Conservation (phyloP, 768 basidiomycete species). For the Boletus sensibilis region DNA sequence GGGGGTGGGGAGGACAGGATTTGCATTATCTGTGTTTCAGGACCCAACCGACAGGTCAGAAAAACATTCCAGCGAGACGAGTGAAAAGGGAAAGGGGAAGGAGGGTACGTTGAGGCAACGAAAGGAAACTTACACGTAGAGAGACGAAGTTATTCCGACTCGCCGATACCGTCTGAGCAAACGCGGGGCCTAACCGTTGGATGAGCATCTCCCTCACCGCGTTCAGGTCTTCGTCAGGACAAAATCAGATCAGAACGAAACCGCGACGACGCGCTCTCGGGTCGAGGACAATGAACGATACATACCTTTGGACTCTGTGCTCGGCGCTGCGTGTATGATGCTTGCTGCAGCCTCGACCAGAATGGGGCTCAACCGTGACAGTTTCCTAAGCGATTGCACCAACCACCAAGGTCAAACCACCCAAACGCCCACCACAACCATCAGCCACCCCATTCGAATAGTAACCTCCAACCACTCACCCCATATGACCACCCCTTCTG, state of each 20-base stretch:
- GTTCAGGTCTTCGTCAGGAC: slow-evolving; percentile 49
- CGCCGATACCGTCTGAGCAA: slow-evolving; percentile 48
- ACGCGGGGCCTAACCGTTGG: slow-evolving; percentile 56
- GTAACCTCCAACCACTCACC: slow-evolving; percentile 9
- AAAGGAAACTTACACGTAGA: slow-evolving; percentile 37
- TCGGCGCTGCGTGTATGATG: slow-evolving; percentile 61
- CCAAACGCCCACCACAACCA: neutral
- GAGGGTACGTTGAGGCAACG: neutral
- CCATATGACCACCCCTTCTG: slow-evolving; percentile 34
- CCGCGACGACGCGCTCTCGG: neutral
- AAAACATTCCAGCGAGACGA: neutral
- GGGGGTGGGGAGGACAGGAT: slow-evolving; percentile 53
- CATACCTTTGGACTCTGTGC: slow-evolving; percentile 58
- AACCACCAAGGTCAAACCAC: neutral
- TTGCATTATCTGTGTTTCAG: slow-evolving; percentile 44
- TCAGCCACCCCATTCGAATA: slow-evolving; percentile 2
- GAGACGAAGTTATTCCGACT: slow-evolving; percentile 59
- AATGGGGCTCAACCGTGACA: slow-evolving; percentile 42
- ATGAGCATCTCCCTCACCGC: slow-evolving; percentile 53
- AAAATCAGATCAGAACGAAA: neutral
- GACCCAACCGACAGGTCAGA: neutral
- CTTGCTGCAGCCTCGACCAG: slow-evolving; percentile 68
- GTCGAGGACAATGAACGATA: neutral
- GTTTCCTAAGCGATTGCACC: slow-evolving; percentile 27
- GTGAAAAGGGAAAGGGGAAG: neutral